Base-by-base conservation (phyloP, 257 asterid species). In the Solanum corneliomulleri region DNA sequence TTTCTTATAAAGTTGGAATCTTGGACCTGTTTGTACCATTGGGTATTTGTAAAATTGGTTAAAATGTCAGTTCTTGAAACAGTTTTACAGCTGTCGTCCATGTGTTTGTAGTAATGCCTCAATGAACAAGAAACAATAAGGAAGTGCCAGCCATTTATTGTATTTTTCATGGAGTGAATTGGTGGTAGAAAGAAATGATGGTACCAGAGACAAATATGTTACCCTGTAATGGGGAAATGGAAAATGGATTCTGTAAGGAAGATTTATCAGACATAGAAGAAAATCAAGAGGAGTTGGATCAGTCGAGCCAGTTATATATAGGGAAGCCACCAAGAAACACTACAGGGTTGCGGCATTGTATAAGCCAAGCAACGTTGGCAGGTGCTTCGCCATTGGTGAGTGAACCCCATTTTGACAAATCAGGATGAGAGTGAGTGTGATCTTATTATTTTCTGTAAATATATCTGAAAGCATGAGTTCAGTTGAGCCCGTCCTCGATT, bases 331-430 rank as follows among this genome's bases (percentile, higher is more conserved):
- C 94, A 11, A 92, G 91, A 84, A 89, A 85, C 52, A 80, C 84
- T 21, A 92, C 97, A 5, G 86, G 90, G 90, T 92, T 96, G 96
- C 91, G 99, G n/a, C 98, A 95, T 91, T 95, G 96, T 90, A 92
- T 90, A 87, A 95, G 99, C 92, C 99, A 95, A 25, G 94, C 94
- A 68, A 89, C 94, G 71, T 88, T 96, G 93, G 92, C 90, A 16
- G 94, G 91, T 86, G 90, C 93, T 87, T 88, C 85, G 86, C 68
- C 89, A 41, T 72, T 90, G 97, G 98, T 93, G 62, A 91, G 96
- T 88, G 27, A 52, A 75, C 21, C 56, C 58, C n/a, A 31, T 75
- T 75, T 75, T 75, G 56, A 20, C 82, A 75, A 75, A 39, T 11
- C 18, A 23, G 33, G 33, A 75, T 7, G 37, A 68, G 37, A 74